phyloP scores from a whole-genome alignment of 495 filamentous ascomycete species.

The Penicillium bovifimosum region DNA sequence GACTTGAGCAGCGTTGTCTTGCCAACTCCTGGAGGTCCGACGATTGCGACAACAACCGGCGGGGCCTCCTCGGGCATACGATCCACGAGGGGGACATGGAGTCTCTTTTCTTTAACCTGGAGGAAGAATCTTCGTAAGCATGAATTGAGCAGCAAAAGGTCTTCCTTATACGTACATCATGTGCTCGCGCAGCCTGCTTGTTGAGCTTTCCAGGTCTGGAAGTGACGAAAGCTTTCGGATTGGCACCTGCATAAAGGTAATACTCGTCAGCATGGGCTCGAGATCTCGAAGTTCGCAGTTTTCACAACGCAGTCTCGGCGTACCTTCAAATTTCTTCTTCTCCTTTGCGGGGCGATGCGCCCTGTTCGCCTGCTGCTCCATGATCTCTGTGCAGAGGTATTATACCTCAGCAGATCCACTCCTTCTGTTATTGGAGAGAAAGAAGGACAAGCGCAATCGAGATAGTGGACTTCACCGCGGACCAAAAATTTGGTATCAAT shows the following conservation, averaged over 20 bases:
- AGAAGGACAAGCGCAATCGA: constrained; percentile 7
- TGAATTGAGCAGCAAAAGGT: neutral
- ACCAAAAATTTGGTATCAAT: constrained; percentile 26
- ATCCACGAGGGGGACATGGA: constrained; percentile 95
- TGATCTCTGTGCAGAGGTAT: constrained; percentile 36
- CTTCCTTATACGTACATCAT: constrained; percentile 61
- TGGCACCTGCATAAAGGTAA: constrained; percentile 48
- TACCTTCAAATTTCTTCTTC: constrained; percentile 73
- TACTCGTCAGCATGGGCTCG: constrained; percentile 13
- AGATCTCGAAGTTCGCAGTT: constrained; percentile 10
- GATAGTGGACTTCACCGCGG: constrained; percentile 4
- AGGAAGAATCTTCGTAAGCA: constrained; percentile 19
- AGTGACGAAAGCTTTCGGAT: constrained; percentile 90
- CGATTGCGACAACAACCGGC: constrained; percentile 82
- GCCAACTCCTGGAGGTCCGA: constrained; percentile 81
- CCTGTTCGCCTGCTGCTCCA: constrained; percentile 83
- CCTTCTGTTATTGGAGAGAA: constrained; percentile 15
- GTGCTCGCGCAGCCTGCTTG: constrained; percentile 78
- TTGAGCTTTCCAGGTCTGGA: constrained; percentile 80
- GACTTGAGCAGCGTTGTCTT: constrained; percentile 85
- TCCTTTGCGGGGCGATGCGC: constrained; percentile 83
- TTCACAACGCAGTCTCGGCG: constrained; percentile 10
- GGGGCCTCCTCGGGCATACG: constrained; percentile 93
- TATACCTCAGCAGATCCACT: constrained; percentile 27
- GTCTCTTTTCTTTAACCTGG: constrained; percentile 86